These are phyloP conservation scores for Jaapia argillacea DNA, from an alignment of 768 basidiomycete genomes.

Conservation along the genomic window DNA sequence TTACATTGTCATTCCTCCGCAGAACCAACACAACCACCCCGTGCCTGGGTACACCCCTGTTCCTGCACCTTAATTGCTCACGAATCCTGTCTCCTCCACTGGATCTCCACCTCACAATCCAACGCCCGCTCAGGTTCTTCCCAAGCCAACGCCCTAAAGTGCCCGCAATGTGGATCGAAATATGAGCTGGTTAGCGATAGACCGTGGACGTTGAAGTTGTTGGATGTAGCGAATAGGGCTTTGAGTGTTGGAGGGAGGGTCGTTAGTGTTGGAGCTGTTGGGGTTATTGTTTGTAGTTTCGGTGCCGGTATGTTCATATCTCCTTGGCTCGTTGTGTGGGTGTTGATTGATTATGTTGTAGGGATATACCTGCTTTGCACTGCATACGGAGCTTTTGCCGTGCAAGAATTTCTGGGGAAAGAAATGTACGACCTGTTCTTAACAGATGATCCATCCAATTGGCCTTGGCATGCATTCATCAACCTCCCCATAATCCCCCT, in stretches of 20 bases:
- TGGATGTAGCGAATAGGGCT: constrained; percentile 44
- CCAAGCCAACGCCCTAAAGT: constrained; percentile 65
- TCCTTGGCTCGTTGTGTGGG: neutral
- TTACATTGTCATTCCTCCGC: too few relatives aligned
- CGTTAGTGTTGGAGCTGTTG: constrained; percentile 39
- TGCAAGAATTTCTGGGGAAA: constrained; percentile 55
- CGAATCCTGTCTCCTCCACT: constrained; percentile 68
- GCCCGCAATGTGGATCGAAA: constrained; percentile 61
- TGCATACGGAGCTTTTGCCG: constrained; percentile 63
- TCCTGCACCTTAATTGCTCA: constrained; percentile 74
- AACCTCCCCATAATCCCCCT: constrained; percentile 68
- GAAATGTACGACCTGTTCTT: constrained; percentile 58
- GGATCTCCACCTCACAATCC: constrained; percentile 66
- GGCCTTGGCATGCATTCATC: constrained; percentile 69
- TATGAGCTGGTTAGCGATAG: constrained; percentile 64
- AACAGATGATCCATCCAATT: constrained; percentile 58
- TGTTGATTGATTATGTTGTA: constrained; percentile 16
- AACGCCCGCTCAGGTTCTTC: constrained; percentile 41
- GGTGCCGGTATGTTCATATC: constrained; percentile 42
- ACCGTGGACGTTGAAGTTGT: constrained; percentile 36
- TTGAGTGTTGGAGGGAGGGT: constrained; percentile 37
- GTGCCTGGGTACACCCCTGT: constrained; percentile 72
- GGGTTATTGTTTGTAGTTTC: constrained; percentile 41
- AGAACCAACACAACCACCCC: constrained; percentile 34
- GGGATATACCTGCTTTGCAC: constrained; percentile 43